phyloP scores from a whole-genome alignment of 148 eudicot genomes.

The Polygonum maritimum region DNA sequence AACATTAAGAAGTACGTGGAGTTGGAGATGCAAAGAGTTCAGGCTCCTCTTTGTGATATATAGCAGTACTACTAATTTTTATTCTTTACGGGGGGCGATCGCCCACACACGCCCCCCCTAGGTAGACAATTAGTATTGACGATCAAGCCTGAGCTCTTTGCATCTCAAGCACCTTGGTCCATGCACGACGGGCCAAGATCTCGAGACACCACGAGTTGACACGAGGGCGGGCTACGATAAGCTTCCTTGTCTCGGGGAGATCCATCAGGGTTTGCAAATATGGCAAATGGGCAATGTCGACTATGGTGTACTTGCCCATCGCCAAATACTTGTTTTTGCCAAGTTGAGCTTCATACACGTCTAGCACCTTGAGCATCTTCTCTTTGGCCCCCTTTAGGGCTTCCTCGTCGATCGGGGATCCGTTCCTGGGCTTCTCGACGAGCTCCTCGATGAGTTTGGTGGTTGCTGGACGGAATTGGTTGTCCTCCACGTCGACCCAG shows the following conservation, averaged over 20 bases:
- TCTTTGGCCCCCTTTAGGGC: slow-evolving; percentile 9
- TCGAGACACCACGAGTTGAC: slow-evolving; percentile 19
- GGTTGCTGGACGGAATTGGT: slow-evolving; percentile 9
- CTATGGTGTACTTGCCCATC: slow-evolving; percentile 19
- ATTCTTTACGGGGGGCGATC: too few relatives aligned
- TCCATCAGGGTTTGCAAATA: slow-evolving; percentile 16
- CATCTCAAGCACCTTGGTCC: slow-evolving; percentile 21
- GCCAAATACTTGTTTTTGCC: slow-evolving; percentile 20
- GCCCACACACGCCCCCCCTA: too few relatives aligned
- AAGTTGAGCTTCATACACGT: slow-evolving; percentile 26
- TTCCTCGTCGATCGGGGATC: neutral
- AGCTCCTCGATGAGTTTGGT: slow-evolving; percentile 10
- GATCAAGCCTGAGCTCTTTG: neutral
- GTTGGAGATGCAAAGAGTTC: too few relatives aligned
- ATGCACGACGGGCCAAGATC: slow-evolving; percentile 21
- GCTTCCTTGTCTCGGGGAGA: slow-evolving; percentile 6
- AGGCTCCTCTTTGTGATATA: too few relatives aligned
- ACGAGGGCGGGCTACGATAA: slow-evolving; percentile 18
- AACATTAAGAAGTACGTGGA: too few relatives aligned
- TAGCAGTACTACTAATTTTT: too few relatives aligned
- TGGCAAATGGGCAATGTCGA: slow-evolving; percentile 22
- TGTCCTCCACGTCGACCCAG: slow-evolving; percentile 2
- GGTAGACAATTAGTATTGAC: too few relatives aligned
- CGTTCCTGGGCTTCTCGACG: slow-evolving; percentile 1
- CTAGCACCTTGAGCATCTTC: slow-evolving; percentile 16